These are phyloP conservation scores for Penicillium psychrosexuale DNA, from an alignment of 2,329 filamentous ascomycete species.

Conservation along the genomic window DNA sequence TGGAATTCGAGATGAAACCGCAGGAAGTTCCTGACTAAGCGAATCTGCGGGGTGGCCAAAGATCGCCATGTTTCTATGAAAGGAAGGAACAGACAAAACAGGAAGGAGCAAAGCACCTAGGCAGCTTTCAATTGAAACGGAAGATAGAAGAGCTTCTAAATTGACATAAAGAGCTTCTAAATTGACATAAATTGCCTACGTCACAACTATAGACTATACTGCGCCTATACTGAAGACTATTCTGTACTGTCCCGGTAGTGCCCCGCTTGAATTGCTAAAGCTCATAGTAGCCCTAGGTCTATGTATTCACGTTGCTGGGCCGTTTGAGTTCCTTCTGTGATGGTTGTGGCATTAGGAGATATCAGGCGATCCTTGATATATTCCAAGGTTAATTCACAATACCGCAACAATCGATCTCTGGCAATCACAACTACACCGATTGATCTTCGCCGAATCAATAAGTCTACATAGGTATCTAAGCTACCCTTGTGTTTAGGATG, in stretches of 20 bases:
- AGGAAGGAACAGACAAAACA: not conserved
- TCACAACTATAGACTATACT: not conserved
- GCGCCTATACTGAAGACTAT: not conserved
- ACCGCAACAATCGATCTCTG: too few relatives aligned
- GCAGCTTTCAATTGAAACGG: not conserved
- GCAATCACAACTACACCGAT: not conserved
- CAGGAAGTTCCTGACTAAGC: not conserved
- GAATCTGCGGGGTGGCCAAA: not conserved
- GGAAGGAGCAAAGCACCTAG: not conserved
- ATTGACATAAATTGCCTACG: not conserved
- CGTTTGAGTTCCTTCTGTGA: not conserved
- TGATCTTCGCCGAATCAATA: not conserved
- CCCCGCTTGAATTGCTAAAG: not conserved
- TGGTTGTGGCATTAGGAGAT: not conserved
- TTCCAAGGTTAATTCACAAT: not conserved
- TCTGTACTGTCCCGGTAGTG: not conserved
- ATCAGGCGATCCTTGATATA: not conserved
- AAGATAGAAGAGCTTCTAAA: not conserved
- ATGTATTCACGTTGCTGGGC: not conserved
- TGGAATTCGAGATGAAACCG: conserved; percentile 1
- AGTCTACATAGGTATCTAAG: not conserved
- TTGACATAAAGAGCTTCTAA: not conserved
- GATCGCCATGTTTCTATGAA: too few relatives aligned
- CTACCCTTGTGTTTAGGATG: not conserved
- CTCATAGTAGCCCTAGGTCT: not conserved